Conservation (phyloP, 2,329 filamentous ascomycete species). For the Penicillium sp. region DNA sequence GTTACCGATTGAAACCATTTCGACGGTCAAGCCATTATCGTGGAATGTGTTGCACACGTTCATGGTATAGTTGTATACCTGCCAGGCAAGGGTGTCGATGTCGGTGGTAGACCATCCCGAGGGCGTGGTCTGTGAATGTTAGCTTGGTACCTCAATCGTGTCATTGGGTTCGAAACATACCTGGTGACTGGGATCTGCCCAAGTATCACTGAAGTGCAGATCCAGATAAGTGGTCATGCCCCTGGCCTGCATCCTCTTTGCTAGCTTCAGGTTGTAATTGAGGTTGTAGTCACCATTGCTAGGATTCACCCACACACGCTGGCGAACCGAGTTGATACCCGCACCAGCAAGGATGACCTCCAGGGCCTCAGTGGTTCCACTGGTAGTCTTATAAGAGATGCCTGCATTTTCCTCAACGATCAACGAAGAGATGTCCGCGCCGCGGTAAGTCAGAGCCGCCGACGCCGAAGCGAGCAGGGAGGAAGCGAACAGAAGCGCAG, state of each 20-base stretch:
- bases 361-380: conserved; percentile 54
- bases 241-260: conserved; percentile 60
- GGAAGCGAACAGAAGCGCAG: conserved; percentile 14
- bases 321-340: conserved; percentile 68
- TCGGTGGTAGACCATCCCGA: conserved; percentile 60
- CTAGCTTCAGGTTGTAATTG: conserved; percentile 68
- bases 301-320: conserved; percentile 70
- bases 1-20: conserved; percentile 69
- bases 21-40: conserved; percentile 53
- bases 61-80: conserved; percentile 68
- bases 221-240: conserved; percentile 63
- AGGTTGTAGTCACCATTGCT: conserved; percentile 64
- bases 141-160: neutral
- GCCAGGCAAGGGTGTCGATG: conserved; percentile 58
- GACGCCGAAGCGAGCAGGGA: conserved; percentile 22
- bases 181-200: conserved; percentile 68
- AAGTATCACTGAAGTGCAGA: conserved; percentile 67
- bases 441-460: conserved; percentile 60
- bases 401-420: conserved; percentile 62
- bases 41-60: conserved; percentile 62
- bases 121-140: conserved; percentile 48
- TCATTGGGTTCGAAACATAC: conserved; percentile 20
- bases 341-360: conserved; percentile 61
- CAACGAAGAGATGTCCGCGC: conserved; percentile 69
- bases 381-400: conserved; percentile 58